Evolutionary conservation across 2,329 filamentous ascomycete species (phyloP).

Genomic region (Pleurostoma richardsiae): DNA sequence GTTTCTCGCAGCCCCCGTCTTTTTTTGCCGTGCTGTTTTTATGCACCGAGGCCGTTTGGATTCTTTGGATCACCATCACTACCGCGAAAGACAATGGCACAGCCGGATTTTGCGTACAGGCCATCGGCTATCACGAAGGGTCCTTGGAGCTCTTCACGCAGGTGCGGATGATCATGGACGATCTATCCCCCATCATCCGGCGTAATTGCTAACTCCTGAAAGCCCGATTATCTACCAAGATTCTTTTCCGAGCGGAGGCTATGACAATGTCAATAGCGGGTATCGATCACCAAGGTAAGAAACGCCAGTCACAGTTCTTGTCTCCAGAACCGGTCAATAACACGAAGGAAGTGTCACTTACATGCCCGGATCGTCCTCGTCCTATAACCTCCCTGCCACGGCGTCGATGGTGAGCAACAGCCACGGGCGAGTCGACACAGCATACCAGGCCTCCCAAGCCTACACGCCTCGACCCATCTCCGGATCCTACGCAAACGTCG

Average conservation of each 20-base stretch:
- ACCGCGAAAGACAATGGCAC: conserved; percentile 36
- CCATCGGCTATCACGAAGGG: conserved; percentile 2
- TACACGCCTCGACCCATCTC: conserved; percentile 38
- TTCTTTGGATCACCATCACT: conserved; percentile 16
- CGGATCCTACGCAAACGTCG: conserved; percentile 21
- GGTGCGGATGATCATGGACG: no score
- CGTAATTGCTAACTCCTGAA: conserved; percentile 2
- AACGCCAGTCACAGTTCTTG: not conserved
- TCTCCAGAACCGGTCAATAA: no score
- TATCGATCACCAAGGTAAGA: conserved; percentile 33
- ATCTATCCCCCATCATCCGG: no score
- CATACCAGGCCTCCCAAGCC: conserved; percentile 30
- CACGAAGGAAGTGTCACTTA: no score
- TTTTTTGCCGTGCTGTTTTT: conserved; percentile 3
- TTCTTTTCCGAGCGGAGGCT: conserved; percentile 21
- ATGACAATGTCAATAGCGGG: conserved; percentile 24
- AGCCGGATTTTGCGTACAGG: conserved; percentile 43
- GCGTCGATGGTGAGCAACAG: conserved; percentile 24
- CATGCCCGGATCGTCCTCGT: conserved; percentile 11
- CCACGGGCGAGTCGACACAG: conserved; percentile 23
- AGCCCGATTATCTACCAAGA: conserved; percentile 26
- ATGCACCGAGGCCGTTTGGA: conserved; percentile 9
- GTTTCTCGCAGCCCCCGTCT: conserved; percentile 1
- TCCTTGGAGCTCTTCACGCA: no score
- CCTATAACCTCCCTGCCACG: conserved; percentile 25